Evolutionary conservation across 306 rosid species (phyloP).

Genomic region (Trichosanthes cucumerina): DNA sequence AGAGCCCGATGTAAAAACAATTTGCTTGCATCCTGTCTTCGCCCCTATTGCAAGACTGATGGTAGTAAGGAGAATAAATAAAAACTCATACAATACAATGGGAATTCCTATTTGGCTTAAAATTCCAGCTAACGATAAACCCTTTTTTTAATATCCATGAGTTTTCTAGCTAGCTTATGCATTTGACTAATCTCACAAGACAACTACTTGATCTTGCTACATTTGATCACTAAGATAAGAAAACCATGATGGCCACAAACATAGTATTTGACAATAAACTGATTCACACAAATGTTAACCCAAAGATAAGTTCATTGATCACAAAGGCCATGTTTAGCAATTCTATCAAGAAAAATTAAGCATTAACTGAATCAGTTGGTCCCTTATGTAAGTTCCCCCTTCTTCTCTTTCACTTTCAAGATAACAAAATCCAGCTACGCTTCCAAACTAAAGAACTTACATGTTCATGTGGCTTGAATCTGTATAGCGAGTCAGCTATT

Average conservation of each 20-base stretch:
- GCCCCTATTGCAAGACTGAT: constrained; percentile 13
- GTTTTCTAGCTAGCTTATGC: background rate
- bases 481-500: background rate
- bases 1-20: constrained; percentile 4
- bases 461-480: constrained; percentile 2
- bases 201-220: background rate
- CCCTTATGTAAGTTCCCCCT: background rate
- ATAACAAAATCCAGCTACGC: background rate
- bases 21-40: constrained; percentile 10
- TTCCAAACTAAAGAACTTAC: background rate
- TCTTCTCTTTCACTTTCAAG: background rate
- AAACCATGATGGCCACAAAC: background rate
- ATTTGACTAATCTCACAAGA: background rate
- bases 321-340: background rate
- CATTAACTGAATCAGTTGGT: background rate
- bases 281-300: background rate
- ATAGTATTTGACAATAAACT: background rate
- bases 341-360: background rate
- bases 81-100: background rate
- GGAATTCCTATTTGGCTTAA: background rate
- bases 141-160: background rate
- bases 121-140: background rate
- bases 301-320: background rate
- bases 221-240: background rate
- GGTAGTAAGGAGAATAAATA: background rate